Base-by-base conservation (phyloP, 192 early-diverging fungal species). In the Coemansia sp. region DNA sequence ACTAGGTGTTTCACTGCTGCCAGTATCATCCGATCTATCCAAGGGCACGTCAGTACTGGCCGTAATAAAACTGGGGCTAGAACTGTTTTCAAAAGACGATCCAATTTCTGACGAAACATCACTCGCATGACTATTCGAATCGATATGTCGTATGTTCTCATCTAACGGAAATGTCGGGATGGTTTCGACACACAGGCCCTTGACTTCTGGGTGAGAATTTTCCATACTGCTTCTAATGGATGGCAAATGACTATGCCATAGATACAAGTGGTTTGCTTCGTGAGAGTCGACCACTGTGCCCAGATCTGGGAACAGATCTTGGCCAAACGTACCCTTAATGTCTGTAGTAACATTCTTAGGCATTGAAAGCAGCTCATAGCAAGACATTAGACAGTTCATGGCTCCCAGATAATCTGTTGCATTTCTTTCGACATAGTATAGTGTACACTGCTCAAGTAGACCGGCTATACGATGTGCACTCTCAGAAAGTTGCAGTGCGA, bases 201-300 rank as follows among this genome's bases (percentile, higher is more conserved):
- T 18, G 13, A 22, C 11, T 23, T 48, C 46, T 7, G 46, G 2
- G 42, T 33, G 54, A 21, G 33, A 17, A 1, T 19, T 17, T 12
- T 7, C 42, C 15, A 15, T 10, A n/a, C 18, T 48, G 18, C 4
- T 48, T 34, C 42, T 48, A 21, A 59, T 66, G 14, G 64, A 57
- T 18, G 38, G 64, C 13, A 69, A 17, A 18, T 58, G 42, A 9
- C 45, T 37, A 30, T 74, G 72, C 72, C 72, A 74, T 18, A 74
- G 40, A 50, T 74, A 74, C 43, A 38, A 27, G 37, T 3, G 21
- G 34, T 37, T 3, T 9, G 34, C 7, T 10, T 37, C 9, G 34
- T 9, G 5, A 5, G 34, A 37, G 3, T 37, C 34, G 11, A 10
- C 11, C 34, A 9, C 22, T 21, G 38, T 24, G 15, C 50, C 27